Evolutionary conservation across 2,329 filamentous ascomycete genomes (phyloP).

Genomic region (Ophiocordyceps australis): DNA sequence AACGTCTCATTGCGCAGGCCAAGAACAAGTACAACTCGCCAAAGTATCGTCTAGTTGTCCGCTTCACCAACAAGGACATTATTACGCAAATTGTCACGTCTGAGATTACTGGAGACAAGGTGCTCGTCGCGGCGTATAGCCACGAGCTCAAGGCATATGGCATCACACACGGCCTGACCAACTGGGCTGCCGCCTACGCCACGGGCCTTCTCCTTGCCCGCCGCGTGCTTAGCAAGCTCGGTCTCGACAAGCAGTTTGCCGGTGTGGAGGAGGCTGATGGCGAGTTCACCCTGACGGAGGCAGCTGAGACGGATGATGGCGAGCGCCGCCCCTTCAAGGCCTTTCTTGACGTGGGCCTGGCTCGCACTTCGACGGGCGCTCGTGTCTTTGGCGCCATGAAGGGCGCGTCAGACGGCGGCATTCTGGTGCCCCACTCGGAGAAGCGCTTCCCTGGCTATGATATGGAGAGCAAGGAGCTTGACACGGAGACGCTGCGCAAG

Average conservation of each 20-base stretch:
- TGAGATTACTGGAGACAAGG: constrained; percentile 95
- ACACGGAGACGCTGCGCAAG: constrained; percentile 90
- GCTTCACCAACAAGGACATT: constrained; percentile 99
- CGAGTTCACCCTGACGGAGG: constrained; percentile 92
- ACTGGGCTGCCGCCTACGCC: constrained; percentile 96
- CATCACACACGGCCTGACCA: constrained; percentile 96
- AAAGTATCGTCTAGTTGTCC: constrained; percentile 98
- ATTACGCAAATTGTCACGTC: constrained; percentile 94
- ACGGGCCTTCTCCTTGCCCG: constrained; percentile 94
- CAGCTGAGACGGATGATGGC: constrained; percentile 74
- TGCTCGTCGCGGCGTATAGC: constrained; percentile 79
- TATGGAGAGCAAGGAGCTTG: constrained; percentile 93
- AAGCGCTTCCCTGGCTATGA: constrained; percentile 99
- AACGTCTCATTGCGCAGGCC: constrained; percentile 98
- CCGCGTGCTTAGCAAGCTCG: constrained; percentile 93
- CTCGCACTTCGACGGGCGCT: constrained; percentile 93
- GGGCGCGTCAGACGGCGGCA: constrained; percentile 95
- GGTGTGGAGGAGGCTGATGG: constrained; percentile 96
- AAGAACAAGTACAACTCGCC: constrained; percentile 99
- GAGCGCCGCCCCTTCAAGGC: constrained; percentile 98
- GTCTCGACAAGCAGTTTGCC: constrained; percentile 77
- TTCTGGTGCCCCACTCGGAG: constrained; percentile 95
- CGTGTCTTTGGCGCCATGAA: constrained; percentile 99
- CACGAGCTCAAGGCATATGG: constrained; percentile 98
- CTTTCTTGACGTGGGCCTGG: constrained; percentile 94